Percentiles rank a stretch among this genome's conserved stretches.
These are phyloP conservation scores for Anacardium occidentale DNA, from an alignment of 345 rosid species.

Conservation along the genomic window DNA sequence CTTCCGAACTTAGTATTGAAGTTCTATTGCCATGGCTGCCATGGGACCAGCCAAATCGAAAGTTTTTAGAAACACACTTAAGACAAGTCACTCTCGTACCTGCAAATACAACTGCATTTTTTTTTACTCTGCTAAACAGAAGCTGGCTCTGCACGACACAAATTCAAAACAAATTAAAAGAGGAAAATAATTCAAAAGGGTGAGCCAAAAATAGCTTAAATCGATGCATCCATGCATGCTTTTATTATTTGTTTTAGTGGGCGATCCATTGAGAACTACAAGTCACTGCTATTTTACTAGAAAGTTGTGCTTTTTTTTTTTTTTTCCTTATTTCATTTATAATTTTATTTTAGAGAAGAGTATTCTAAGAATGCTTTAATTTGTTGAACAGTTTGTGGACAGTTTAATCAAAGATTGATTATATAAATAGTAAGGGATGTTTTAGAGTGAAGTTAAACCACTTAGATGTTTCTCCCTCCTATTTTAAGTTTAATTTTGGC, in stretches of 20 bases:
- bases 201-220: background rate
- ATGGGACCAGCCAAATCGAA: constrained; percentile 4
- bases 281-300: constrained; percentile 7
- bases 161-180: background rate
- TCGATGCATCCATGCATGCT: background rate
- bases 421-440: background rate
- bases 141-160: background rate
- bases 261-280: constrained; percentile 14
- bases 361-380: background rate
- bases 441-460: background rate
- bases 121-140: background rate
- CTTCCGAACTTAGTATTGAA: background rate
- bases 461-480: background rate
- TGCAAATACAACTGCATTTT: background rate
- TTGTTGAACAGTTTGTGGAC: constrained; percentile 20
- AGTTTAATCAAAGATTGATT: background rate
- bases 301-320: constrained; percentile 7
- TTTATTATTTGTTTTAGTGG: background rate
- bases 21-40: background rate
- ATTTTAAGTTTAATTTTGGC: background rate
- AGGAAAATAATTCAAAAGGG: background rate
- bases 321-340: background rate
- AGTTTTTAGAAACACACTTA: background rate
- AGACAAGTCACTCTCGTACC: constrained; percentile 10
- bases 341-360: background rate